A percentile compares a stretch with the other conserved stretches of the same genome.
These are phyloP conservation scores for Diaporthe vexans DNA, from an alignment of 2,329 filamentous ascomycete species.

Conservation along the genomic window DNA sequence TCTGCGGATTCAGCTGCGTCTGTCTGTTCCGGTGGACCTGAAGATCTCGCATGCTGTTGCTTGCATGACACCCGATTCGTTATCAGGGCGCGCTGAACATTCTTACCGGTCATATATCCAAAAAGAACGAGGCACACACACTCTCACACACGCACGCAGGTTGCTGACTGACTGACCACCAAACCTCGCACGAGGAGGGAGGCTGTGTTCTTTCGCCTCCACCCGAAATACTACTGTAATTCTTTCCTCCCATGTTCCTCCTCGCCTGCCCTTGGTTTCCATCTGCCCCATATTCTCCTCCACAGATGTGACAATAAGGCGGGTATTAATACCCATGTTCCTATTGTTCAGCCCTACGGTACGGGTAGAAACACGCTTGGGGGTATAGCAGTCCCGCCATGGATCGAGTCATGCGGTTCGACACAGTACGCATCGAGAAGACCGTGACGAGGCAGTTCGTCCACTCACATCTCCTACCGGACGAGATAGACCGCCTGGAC, in stretches of 20 bases:
- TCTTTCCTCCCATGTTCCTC: neutral
- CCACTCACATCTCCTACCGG: constrained; percentile 72
- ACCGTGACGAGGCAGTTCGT: constrained; percentile 79
- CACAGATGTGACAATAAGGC: constrained; percentile 14
- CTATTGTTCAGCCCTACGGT: constrained; percentile 27
- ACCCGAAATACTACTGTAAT: neutral
- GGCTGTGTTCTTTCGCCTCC: constrained; percentile 3
- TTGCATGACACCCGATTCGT: constrained; percentile 22
- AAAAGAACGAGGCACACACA: too few species aligned
- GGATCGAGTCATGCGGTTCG: constrained; percentile 70
- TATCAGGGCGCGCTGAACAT: constrained; percentile 26
- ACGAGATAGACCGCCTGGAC: constrained; percentile 74
- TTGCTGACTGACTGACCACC: neutral
- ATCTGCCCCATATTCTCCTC: constrained; percentile 14
- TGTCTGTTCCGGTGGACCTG: constrained; percentile 5
- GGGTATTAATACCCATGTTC: constrained; percentile 15
- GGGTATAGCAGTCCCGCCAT: constrained; percentile 14
- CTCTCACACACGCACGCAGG: neutral
- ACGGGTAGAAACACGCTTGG: constrained; percentile 9
- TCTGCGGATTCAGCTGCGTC: constrained; percentile 9
- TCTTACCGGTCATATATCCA: neutral
- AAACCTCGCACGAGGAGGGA: neutral
- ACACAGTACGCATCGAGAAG: constrained; percentile 75
- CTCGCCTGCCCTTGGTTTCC: neutral
- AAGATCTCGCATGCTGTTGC: constrained; percentile 9